phyloP scores from a whole-genome alignment of 2,329 filamentous ascomycete species.

The Botrytis elliptica region DNA sequence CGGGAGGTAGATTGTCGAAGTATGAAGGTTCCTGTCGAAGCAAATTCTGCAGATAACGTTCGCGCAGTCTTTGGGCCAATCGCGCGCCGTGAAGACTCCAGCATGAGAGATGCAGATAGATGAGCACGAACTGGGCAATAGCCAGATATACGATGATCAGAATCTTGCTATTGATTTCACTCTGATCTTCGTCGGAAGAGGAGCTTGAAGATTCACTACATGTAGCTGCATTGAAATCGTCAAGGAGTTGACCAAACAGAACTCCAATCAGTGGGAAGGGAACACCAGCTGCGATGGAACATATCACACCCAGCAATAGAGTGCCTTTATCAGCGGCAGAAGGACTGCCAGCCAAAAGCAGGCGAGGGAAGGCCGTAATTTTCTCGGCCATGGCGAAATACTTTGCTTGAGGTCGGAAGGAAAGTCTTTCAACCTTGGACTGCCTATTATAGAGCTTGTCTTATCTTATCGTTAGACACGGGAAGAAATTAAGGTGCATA shows the following conservation, averaged over 20 bases:
- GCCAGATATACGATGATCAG: slow-evolving; percentile 62
- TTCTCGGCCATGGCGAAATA: slow-evolving; percentile 20
- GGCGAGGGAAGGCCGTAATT: slow-evolving; percentile 23
- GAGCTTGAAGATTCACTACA: slow-evolving; percentile 22
- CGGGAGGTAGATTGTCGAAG: slow-evolving; percentile 53
- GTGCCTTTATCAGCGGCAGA: slow-evolving; percentile 35
- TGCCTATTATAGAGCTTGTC: slow-evolving; percentile 12
- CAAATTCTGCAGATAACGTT: slow-evolving; percentile 50
- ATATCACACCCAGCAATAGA: slow-evolving; percentile 41
- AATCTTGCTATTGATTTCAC: slow-evolving; percentile 47
- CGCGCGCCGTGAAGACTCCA: slow-evolving; percentile 57
- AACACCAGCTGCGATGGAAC: slow-evolving; percentile 52
- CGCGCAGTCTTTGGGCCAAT: slow-evolving; percentile 53
- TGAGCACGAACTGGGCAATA: slow-evolving; percentile 60
- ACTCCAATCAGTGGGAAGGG: slow-evolving; percentile 64
- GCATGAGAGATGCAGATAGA: slow-evolving; percentile 62
- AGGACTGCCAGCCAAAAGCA: slow-evolving; percentile 26
- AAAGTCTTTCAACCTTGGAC: neutral
- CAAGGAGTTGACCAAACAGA: slow-evolving; percentile 62
- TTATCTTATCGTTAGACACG: neutral
- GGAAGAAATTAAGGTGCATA: neutral
- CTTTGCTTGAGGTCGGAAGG: neutral
- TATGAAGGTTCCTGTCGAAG: slow-evolving; percentile 54
- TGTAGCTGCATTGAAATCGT: slow-evolving; percentile 59
- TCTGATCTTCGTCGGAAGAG: slow-evolving; percentile 11